phyloP scores from a whole-genome alignment of 805 yeast species.

The Ogataea nitratoaversa region DNA sequence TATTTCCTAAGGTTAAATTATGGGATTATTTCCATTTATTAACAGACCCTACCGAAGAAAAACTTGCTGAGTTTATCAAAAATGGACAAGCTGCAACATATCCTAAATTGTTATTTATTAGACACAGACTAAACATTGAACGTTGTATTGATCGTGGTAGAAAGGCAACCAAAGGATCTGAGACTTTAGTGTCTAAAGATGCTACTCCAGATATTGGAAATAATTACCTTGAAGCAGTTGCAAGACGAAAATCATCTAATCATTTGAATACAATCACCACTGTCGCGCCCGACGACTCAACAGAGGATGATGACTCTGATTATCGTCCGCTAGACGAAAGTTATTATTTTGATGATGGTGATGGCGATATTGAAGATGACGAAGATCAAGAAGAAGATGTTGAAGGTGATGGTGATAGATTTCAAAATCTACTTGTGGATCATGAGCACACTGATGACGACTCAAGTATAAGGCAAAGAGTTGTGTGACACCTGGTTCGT shows the following conservation, averaged over 20 bases:
- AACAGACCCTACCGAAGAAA: conserved; percentile 62
- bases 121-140: conserved; percentile 62
- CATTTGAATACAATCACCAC: background rate
- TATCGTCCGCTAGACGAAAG: background rate
- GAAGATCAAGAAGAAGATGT: background rate
- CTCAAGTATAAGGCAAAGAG: too few species aligned
- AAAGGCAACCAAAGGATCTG: conserved; percentile 8
- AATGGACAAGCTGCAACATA: conserved; percentile 64
- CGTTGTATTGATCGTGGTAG: conserved; percentile 54
- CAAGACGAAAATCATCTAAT: background rate
- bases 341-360: conserved; percentile 11
- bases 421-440: too few species aligned
- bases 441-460: too few species aligned
- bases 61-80: conserved; percentile 48
- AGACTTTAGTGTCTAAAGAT: background rate
- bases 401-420: too few species aligned
- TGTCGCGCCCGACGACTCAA: conserved; percentile 15
- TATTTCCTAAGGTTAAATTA: conserved; percentile 65
- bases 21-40: conserved; percentile 60
- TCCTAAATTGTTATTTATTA: conserved; percentile 63
- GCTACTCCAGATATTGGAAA: conserved; percentile 1
- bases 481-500: too few species aligned
- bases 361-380: conserved; percentile 5
- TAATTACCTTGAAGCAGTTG: background rate
- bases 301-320: conserved; percentile 3